Percentiles rank a stretch among this genome's conserved stretches.
Conservation (phyloP, 2,329 filamentous ascomycete genomes). For the Lecanicillium sp. region DNA sequence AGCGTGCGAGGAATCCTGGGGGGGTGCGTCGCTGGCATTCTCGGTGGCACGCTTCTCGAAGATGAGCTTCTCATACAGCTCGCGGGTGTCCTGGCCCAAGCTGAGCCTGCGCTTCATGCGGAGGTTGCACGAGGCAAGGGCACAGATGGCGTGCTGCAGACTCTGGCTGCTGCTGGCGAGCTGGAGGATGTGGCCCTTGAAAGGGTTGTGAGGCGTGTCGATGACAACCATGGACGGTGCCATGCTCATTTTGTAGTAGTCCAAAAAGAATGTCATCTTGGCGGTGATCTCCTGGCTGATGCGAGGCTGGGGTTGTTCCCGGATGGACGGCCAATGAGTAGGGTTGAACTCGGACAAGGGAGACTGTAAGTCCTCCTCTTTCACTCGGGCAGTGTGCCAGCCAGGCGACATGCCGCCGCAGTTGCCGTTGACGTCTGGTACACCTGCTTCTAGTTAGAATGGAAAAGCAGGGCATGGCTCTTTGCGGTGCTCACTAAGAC, state of each 20-base stretch:
- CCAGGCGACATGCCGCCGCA: slow-evolving; percentile 41
- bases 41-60: slow-evolving; percentile 41
- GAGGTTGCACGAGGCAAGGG: slow-evolving; percentile 81
- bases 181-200: slow-evolving; percentile 72
- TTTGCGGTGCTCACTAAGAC: slow-evolving; percentile 44
- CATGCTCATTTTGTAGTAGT: slow-evolving; percentile 90
- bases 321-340: slow-evolving; percentile 42
- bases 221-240: slow-evolving; percentile 88
- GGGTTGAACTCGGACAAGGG: slow-evolving; percentile 39
- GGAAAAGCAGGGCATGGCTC: slow-evolving; percentile 29
- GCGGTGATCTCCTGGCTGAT: slow-evolving; percentile 60
- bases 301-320: slow-evolving; percentile 42
- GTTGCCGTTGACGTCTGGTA: slow-evolving; percentile 46
- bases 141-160: slow-evolving; percentile 88
- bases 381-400: slow-evolving; percentile 38
- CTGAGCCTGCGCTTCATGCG: slow-evolving; percentile 72
- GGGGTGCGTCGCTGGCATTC: slow-evolving; percentile 38
- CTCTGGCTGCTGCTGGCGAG: slow-evolving; percentile 73
- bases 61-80: slow-evolving; percentile 42
- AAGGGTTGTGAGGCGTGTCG: slow-evolving; percentile 80
- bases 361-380: slow-evolving; percentile 40
- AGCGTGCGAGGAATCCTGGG: slow-evolving; percentile 60
- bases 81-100: slow-evolving; percentile 50
- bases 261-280: slow-evolving; percentile 81
- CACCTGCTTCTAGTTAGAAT: slow-evolving; percentile 38